Evolutionary conservation across 1,284 basidiomycete genomes (phyloP).

Genomic region (Vanrija pseudolonga): DNA sequence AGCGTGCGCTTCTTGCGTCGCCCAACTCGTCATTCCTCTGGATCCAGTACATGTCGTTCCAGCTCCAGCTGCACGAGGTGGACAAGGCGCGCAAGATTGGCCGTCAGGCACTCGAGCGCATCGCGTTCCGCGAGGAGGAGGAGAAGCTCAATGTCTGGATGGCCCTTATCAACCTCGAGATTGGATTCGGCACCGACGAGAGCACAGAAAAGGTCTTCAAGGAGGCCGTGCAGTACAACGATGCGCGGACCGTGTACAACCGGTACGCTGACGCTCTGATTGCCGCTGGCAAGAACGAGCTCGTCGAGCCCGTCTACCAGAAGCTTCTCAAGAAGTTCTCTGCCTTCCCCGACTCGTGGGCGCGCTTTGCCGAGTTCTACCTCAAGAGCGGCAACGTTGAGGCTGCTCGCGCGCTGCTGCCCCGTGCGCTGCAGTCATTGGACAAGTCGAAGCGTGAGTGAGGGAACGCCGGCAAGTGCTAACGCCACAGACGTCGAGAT

Average conservation of each 20-base stretch:
- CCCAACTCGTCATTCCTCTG: constrained; percentile 97
- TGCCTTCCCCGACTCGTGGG: constrained; percentile 87
- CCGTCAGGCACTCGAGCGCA: constrained; percentile 76
- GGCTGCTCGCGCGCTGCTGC: constrained; percentile 78
- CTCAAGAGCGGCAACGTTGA: constrained; percentile 69
- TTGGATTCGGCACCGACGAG: constrained; percentile 83
- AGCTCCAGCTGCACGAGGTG: constrained; percentile 89
- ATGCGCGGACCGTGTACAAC: constrained; percentile 84
- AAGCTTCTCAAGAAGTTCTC: constrained; percentile 89
- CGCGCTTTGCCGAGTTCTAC: constrained; percentile 72
- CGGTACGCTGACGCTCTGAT: constrained; percentile 81
- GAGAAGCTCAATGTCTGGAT: constrained; percentile 99
- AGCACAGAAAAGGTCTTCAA: constrained; percentile 75
- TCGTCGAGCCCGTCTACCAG: constrained; percentile 84
- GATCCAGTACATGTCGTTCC: constrained; percentile 99
- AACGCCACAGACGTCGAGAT: constrained; percentile 74
- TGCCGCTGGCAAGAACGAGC: constrained; percentile 67
- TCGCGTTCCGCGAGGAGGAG: constrained; percentile 92
- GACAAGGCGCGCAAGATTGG: constrained; percentile 89
- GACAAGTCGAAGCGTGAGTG: constrained; percentile 87
- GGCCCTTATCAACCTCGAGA: constrained; percentile 91
- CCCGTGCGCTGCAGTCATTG: constrained; percentile 84
- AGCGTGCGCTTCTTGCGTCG: constrained; percentile 87
- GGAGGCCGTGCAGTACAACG: constrained; percentile 85
- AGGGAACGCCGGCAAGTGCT: background rate